phyloP scores from a whole-genome alignment of 331 rosid genomes.

The Phaseolus coccineus region DNA sequence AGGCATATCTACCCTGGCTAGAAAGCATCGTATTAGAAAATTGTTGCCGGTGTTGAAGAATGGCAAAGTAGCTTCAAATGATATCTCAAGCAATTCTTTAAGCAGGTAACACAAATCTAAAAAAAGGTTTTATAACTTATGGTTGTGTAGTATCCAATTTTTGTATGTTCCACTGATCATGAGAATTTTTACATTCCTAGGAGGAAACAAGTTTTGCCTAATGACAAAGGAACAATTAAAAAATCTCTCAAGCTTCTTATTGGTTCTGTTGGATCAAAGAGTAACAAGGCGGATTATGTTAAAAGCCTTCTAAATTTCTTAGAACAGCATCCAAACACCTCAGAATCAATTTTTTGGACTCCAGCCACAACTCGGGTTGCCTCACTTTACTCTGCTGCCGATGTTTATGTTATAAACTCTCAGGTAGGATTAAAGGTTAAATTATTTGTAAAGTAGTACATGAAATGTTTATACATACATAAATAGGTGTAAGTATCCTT shows the following conservation, averaged over 20 bases:
- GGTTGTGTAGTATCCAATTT: conserved; percentile 41
- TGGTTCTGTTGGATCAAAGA: conserved; percentile 97
- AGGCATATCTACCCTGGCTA: conserved; percentile 52
- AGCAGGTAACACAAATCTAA: conserved; percentile 50
- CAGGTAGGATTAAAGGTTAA: conserved; percentile 62
- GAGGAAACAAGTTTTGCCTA: conserved; percentile 54
- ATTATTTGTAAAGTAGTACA: conserved; percentile 2
- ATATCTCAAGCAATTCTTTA: conserved; percentile 45
- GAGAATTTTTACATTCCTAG: conserved; percentile 44
- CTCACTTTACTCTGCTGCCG: conserved; percentile 95
- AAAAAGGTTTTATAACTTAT: conserved; percentile 30
- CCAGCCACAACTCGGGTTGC: conserved; percentile 89
- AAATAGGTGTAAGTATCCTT: background rate
- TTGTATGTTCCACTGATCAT: conserved; percentile 49
- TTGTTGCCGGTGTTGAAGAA: conserved; percentile 58
- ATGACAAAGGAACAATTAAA: conserved; percentile 48
- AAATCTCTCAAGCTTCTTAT: conserved; percentile 74
- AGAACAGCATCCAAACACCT: conserved; percentile 76
- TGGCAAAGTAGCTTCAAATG: conserved; percentile 46
- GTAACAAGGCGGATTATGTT: conserved; percentile 90
- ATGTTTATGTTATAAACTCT: conserved; percentile 89
- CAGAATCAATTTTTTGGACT: conserved; percentile 89
- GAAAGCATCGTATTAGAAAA: conserved; percentile 66
- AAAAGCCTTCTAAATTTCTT: conserved; percentile 73
- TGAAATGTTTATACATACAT: conserved; percentile 19